Percentiles rank a stretch among this genome's conserved stretches.
phyloP scores from a whole-genome alignment of 1,139 yeast genomes.

The Pichia sp. region DNA sequence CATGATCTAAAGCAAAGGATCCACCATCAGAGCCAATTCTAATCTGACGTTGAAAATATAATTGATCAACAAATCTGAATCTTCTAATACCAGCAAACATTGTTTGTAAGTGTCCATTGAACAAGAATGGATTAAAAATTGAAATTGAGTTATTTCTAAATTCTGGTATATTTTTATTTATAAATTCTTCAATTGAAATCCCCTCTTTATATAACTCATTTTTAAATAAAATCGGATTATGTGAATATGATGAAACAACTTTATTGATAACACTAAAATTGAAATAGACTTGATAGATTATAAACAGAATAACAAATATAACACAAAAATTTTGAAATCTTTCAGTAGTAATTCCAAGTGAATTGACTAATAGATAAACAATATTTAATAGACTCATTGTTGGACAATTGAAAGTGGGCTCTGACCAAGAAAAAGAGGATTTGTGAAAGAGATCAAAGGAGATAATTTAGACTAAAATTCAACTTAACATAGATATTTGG shows the following conservation, averaged over 20 bases:
- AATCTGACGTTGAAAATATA: constrained; percentile 74
- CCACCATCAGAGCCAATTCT: constrained; percentile 64
- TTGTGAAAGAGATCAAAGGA: background rate
- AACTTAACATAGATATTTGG: too few species aligned
- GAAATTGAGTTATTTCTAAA: constrained; percentile 41
- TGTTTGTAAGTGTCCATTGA: constrained; percentile 77
- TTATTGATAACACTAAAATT: constrained; percentile 14
- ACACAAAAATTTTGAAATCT: constrained; percentile 13
- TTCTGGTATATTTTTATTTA: constrained; percentile 34
- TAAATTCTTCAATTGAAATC: constrained; percentile 12
- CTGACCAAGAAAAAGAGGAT: too few species aligned
- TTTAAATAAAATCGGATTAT: constrained; percentile 11
- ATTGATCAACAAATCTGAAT: constrained; percentile 47
- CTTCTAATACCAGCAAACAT: constrained; percentile 57
- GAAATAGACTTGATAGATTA: background rate
- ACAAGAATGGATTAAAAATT: constrained; percentile 56
- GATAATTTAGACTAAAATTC: too few species aligned
- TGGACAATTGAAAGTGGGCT: too few species aligned
- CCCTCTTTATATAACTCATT: constrained; percentile 3
- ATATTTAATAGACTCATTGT: too few species aligned
- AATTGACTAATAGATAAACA: constrained; percentile 1
- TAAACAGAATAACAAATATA: constrained; percentile 5
- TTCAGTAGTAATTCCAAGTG: constrained; percentile 4
- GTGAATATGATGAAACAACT: constrained; percentile 14
- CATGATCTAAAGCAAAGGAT: constrained; percentile 72